Base-by-base conservation (phyloP, 2,329 filamentous ascomycete species). In the Diaporthe vaccinii region DNA sequence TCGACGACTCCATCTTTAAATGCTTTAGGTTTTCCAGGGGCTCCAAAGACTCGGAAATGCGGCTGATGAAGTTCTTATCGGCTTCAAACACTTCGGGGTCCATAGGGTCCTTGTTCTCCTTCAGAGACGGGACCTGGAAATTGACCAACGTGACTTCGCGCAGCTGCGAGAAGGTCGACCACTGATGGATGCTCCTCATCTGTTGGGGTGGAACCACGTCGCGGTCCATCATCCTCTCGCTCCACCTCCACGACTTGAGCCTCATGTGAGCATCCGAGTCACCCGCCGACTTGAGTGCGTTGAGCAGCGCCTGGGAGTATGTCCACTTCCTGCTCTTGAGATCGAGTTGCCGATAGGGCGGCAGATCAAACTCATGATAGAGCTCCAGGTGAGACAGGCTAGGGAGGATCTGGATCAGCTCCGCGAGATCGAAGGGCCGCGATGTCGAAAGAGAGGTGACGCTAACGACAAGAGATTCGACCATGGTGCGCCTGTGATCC, bases 1-100 rank as follows among this genome's bases (percentile, higher is more conserved):
- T 93, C 58, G 93, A 97, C 10, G 93, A 93, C 80, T 96, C 91
- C 78, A 98, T 92, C 1, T 92, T 87, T 15, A 98, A 85, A 73
- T 92, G 89, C 73, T 88, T 88, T 9, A 98, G 86, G 2, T 89
- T 84, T 0, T 91, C 89, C 12, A 98, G 87, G 14, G 79, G 82
- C n/a, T 77, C 76, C 36, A 89, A 86, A 20, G 87, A 85, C 22
- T 90, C 82, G 0, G 90, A 88, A 31, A 88, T 84, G 20, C 78
- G 65, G 12, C 77, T 73, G 53, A 85, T 80, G 49, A 81, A 82
- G 57, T 75, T 71, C 36, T 75, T 49, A 39, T 87, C 84, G 12
- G 78, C 77, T 10, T 79, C 82, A 39, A 85, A 81, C 49, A 89
- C 84, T 69, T 86, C 85, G 1, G 85, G 83, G 14, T 89, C 84